A percentile compares a stretch with the other conserved stretches of the same genome.
Conservation (phyloP, 768 basidiomycete genomes). For the Kwoniella shandongensis region DNA sequence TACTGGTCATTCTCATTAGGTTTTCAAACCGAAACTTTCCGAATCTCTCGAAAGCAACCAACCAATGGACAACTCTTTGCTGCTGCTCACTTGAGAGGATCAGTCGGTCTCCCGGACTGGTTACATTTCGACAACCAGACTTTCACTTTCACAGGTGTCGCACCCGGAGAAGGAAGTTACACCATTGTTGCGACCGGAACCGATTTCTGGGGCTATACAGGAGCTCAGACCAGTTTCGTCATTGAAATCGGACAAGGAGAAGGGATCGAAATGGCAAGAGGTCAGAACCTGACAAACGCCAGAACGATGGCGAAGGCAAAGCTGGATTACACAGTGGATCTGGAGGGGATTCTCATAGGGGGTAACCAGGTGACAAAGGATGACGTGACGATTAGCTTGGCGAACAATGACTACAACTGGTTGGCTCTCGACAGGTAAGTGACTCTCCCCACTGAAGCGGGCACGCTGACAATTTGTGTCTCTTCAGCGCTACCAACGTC, state of each 20-base stretch:
- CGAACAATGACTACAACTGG: constrained; percentile 60
- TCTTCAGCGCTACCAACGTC: constrained; percentile 27
- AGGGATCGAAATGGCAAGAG: constrained; percentile 33
- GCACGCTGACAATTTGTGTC: constrained; percentile 3
- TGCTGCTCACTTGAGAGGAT: constrained; percentile 65
- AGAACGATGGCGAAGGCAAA: constrained; percentile 66
- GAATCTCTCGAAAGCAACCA: constrained; percentile 53
- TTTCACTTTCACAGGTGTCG: constrained; percentile 78
- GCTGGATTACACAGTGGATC: constrained; percentile 58
- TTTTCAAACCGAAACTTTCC: constrained; percentile 68
- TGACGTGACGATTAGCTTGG: constrained; percentile 65
- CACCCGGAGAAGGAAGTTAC: constrained; percentile 59
- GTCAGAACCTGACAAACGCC: constrained; percentile 54
- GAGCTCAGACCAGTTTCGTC: constrained; percentile 64
- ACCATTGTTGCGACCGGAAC: constrained; percentile 67
- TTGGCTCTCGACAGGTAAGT: constrained; percentile 60
- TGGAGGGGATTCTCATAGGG: constrained; percentile 60
- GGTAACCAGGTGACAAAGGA: constrained; percentile 61
- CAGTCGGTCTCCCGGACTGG: constrained; percentile 73
- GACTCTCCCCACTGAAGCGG: not conserved
- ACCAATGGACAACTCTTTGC: constrained; percentile 60
- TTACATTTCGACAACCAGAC: constrained; percentile 67
- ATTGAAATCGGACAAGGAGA: constrained; percentile 54
- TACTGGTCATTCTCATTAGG: constrained; percentile 91
- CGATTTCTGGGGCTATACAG: constrained; percentile 74